Conservation (phyloP, 192 early-diverging fungal genomes). For the Dimargaris verticillata region DNA sequence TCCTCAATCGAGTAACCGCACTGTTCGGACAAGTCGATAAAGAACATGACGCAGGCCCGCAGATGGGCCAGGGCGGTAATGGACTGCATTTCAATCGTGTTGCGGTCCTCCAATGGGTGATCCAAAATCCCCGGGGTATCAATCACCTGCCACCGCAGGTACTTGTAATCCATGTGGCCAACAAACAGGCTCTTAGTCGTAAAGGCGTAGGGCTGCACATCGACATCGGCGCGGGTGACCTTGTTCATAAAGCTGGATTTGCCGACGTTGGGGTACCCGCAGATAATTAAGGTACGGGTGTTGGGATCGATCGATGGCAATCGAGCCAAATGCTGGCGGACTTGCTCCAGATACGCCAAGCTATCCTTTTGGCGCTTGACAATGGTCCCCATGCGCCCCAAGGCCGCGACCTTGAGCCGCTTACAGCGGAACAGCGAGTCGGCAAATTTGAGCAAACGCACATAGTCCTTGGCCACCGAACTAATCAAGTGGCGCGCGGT, state of each 20-base stretch:
- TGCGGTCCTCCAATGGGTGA: slow-evolving; percentile 96
- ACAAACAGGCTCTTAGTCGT: slow-evolving; percentile 99
- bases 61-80: slow-evolving; percentile 98
- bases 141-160: slow-evolving; percentile 99
- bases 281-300: slow-evolving; percentile 95
- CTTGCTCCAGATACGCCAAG: slow-evolving; percentile 94
- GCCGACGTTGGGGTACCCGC: slow-evolving; percentile 99
- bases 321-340: slow-evolving; percentile 96
- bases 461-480: slow-evolving; percentile 94
- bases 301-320: slow-evolving; percentile 99
- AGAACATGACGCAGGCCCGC: slow-evolving; percentile 89
- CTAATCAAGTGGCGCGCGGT: slow-evolving; percentile 94
- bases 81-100: slow-evolving; percentile 99
- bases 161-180: slow-evolving; percentile 99
- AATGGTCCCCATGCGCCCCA: slow-evolving; percentile 99
- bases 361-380: slow-evolving; percentile 98
- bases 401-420: slow-evolving; percentile 92
- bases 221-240: slow-evolving; percentile 95
- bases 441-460: slow-evolving; percentile 93
- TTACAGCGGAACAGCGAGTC: slow-evolving; percentile 99
- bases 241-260: slow-evolving; percentile 98
- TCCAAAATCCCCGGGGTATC: slow-evolving; percentile 99
- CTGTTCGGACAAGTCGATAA: slow-evolving; percentile 94
- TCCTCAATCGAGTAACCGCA: slow-evolving; percentile 94
- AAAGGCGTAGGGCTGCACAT: slow-evolving; percentile 99